These are phyloP conservation scores for Epichloe sibirici DNA, from an alignment of 2,329 filamentous ascomycete genomes.

Conservation along the genomic window DNA sequence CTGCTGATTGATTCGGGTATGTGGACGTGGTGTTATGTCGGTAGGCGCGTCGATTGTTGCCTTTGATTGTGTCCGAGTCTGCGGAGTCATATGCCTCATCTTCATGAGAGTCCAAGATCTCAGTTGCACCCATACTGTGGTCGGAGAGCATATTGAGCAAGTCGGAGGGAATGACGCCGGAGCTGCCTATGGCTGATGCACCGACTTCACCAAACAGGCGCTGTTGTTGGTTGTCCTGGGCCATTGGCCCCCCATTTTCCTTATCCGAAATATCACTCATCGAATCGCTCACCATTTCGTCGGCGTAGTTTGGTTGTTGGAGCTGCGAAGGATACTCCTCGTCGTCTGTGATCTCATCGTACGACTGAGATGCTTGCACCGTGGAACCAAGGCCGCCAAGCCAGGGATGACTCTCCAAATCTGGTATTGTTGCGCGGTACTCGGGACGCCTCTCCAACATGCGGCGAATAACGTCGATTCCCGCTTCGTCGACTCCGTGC, in stretches of 20 bases:
- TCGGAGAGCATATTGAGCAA: slow-evolving; percentile 36
- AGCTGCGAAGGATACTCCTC: slow-evolving; percentile 50
- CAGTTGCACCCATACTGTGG: slow-evolving; percentile 25
- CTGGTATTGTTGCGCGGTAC: slow-evolving; percentile 57
- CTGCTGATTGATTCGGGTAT: slow-evolving; percentile 31
- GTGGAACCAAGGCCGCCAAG: slow-evolving; percentile 29
- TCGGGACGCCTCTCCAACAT: slow-evolving; percentile 77
- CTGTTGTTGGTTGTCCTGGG: slow-evolving; percentile 29
- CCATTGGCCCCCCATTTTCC: slow-evolving; percentile 60
- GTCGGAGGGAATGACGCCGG: slow-evolving; percentile 35
- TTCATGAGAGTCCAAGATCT: slow-evolving; percentile 33
- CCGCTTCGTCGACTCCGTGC: slow-evolving; percentile 47
- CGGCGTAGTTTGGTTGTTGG: slow-evolving; percentile 17
- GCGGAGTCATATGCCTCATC: slow-evolving; percentile 33
- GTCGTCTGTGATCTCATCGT: slow-evolving; percentile 51
- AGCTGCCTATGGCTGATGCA: slow-evolving; percentile 40
- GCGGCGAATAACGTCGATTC: slow-evolving; percentile 60
- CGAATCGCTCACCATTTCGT: slow-evolving; percentile 30
- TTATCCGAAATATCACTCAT: slow-evolving; percentile 62
- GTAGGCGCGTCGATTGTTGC: slow-evolving; percentile 12
- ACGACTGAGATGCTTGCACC: slow-evolving; percentile 31
- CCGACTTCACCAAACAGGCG: slow-evolving; percentile 45
- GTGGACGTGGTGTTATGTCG: slow-evolving; percentile 23
- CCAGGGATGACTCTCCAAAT: slow-evolving; percentile 66
- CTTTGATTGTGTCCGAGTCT: slow-evolving; percentile 20